Evolutionary conservation across 345 rosid genomes (phyloP).

Genomic region (Fremontodendron californicum): DNA sequence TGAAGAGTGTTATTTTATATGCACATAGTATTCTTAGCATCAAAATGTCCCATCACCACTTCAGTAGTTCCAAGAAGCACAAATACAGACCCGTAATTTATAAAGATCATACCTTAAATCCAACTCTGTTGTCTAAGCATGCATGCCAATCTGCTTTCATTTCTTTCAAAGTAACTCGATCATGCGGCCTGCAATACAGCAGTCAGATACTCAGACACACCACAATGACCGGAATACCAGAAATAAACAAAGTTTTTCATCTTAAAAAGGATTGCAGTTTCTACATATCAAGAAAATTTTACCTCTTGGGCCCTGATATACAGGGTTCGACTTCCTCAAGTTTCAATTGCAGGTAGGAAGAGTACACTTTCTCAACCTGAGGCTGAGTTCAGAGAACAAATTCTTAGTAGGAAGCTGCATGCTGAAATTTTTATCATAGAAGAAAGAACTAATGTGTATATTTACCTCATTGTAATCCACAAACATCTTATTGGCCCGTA

Average conservation of each 20-base stretch:
- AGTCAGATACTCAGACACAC: neutral
- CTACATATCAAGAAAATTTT: neutral
- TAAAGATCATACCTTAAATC: constrained; percentile 67
- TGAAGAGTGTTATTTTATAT: neutral
- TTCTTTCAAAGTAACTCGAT: constrained; percentile 74
- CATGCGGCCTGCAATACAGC: constrained; percentile 66
- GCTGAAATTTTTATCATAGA: neutral
- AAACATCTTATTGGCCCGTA: constrained; percentile 89
- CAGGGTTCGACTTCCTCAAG: constrained; percentile 82
- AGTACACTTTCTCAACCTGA: constrained; percentile 51
- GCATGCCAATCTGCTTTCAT: constrained; percentile 94
- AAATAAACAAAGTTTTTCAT: neutral
- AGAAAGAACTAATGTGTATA: neutral
- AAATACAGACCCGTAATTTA: neutral
- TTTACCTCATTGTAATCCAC: constrained; percentile 84
- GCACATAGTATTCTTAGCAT: neutral
- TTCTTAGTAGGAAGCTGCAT: constrained; percentile 9
- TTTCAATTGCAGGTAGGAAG: constrained; percentile 62
- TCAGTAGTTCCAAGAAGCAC: neutral
- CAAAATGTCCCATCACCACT: neutral
- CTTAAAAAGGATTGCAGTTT: neutral
- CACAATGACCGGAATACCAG: neutral
- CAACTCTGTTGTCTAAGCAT: constrained; percentile 78
- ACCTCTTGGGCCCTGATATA: constrained; percentile 84
- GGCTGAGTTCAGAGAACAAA: constrained; percentile 39